Conservation (phyloP, 1,139 yeast genomes). For the Hansenula lynferdii region DNA sequence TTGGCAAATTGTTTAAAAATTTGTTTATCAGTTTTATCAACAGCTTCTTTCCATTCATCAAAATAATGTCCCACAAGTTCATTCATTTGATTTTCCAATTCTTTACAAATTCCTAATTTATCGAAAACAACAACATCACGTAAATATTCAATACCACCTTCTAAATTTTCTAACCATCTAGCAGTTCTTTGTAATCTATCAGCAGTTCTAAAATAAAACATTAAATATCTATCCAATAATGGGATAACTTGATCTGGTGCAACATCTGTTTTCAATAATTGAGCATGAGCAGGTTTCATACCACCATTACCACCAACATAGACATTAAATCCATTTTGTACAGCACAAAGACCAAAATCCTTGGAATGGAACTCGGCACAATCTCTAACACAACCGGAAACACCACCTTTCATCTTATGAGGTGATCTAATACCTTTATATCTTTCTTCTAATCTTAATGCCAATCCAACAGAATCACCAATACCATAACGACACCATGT, state of each 20-base stretch:
- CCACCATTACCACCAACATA: slow-evolving; percentile 33
- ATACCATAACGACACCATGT: slow-evolving; percentile 33
- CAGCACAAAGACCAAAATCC: slow-evolving; percentile 30
- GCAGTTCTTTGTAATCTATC: slow-evolving; percentile 32
- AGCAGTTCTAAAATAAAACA: slow-evolving; percentile 31
- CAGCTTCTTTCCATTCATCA: slow-evolving; percentile 29
- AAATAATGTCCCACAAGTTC: slow-evolving; percentile 26
- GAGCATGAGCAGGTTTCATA: slow-evolving; percentile 32
- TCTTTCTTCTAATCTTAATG: slow-evolving; percentile 29
- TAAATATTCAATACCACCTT: slow-evolving; percentile 30
- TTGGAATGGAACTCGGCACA: slow-evolving; percentile 32
- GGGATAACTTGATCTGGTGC: slow-evolving; percentile 30
- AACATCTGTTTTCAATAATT: slow-evolving; percentile 26
- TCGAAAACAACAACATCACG: slow-evolving; percentile 28
- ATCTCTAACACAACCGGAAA: slow-evolving; percentile 31
- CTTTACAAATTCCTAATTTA: slow-evolving; percentile 29
- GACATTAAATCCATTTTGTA: slow-evolving; percentile 28
- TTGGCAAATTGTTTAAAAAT: slow-evolving; percentile 28
- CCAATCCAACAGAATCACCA: slow-evolving; percentile 32
- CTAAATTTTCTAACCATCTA: slow-evolving; percentile 28
- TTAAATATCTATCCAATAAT: slow-evolving; percentile 27
- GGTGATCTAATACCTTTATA: slow-evolving; percentile 31
- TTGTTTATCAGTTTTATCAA: slow-evolving; percentile 17
- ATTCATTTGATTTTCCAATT: slow-evolving; percentile 28
- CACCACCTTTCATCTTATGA: slow-evolving; percentile 32